Conservation (phyloP, 345 rosid genomes). For the Pistacia atlantica region DNA sequence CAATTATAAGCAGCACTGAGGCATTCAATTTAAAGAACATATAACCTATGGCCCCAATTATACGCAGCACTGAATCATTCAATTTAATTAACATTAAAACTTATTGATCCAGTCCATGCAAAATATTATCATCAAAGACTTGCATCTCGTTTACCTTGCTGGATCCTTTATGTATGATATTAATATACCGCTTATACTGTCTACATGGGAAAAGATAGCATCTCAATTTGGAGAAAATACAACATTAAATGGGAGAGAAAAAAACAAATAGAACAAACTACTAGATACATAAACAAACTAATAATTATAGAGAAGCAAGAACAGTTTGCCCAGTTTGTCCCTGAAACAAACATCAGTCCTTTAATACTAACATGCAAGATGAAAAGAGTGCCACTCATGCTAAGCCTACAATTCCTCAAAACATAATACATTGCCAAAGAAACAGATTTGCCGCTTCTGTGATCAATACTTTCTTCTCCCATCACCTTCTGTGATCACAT, state of each 20-base stretch:
- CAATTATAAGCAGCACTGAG: too few species aligned
- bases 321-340: neutral
- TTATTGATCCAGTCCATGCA: too few species aligned
- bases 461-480: constrained; percentile 63
- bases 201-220: neutral
- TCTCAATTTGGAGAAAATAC: neutral
- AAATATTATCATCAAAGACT: too few species aligned
- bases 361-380: constrained; percentile 8
- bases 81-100: too few species aligned
- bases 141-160: too few species aligned
- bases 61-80: too few species aligned
- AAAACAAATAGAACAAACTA: neutral
- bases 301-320: neutral
- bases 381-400: neutral
- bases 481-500: constrained; percentile 87
- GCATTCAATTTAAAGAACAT: too few species aligned
- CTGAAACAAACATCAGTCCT: constrained; percentile 7
- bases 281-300: neutral
- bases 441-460: neutral
- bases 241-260: neutral
- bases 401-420: neutral
- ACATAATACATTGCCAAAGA: constrained; percentile 15
- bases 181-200: neutral
- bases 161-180: too few species aligned
- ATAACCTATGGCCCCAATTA: too few species aligned